Evolutionary conservation across 768 basidiomycete genomes (phyloP).

Genomic region (Trametes elegans): DNA sequence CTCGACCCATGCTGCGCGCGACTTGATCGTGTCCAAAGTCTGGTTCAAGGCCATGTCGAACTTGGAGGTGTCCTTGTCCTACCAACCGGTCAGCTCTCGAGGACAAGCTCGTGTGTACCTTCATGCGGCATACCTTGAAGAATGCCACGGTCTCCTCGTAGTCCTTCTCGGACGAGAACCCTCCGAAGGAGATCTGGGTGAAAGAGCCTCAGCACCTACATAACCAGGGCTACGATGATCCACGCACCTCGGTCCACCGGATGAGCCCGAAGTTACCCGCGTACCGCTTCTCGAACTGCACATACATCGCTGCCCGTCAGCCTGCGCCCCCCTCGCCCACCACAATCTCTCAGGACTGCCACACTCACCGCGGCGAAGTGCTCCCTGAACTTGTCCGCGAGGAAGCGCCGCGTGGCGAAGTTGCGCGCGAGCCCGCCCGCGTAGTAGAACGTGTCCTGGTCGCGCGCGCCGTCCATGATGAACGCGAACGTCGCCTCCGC

Average conservation of each 20-base stretch:
- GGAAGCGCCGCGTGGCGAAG: slow-evolving; percentile 33
- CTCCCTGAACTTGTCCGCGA: slow-evolving; percentile 39
- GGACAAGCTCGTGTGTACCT: background rate
- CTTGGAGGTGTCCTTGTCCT: slow-evolving; percentile 70
- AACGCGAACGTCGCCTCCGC: slow-evolving; percentile 42
- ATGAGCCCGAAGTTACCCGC: slow-evolving; percentile 11
- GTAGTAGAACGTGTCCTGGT: slow-evolving; percentile 36
- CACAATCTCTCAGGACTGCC: background rate
- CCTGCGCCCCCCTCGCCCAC: background rate
- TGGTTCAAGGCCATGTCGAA: slow-evolving; percentile 65
- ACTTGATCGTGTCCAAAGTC: slow-evolving; percentile 63
- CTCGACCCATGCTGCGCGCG: slow-evolving; percentile 60
- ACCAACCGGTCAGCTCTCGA: background rate
- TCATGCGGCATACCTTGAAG: slow-evolving; percentile 58
- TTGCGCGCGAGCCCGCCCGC: slow-evolving; percentile 38
- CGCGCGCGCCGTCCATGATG: slow-evolving; percentile 30
- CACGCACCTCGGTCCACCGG: slow-evolving; percentile 11
- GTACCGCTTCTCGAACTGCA: slow-evolving; percentile 15
- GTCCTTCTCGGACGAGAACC: slow-evolving; percentile 68
- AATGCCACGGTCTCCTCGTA: slow-evolving; percentile 59
- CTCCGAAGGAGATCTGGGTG: slow-evolving; percentile 4
- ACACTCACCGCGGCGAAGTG: slow-evolving; percentile 29
- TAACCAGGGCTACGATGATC: background rate
- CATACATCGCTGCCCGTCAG: background rate
- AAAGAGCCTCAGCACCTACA: background rate